Evolutionary conservation across 352 stramenopile species (phyloP).

Genomic region (Globisporangium sylvaticum): DNA sequence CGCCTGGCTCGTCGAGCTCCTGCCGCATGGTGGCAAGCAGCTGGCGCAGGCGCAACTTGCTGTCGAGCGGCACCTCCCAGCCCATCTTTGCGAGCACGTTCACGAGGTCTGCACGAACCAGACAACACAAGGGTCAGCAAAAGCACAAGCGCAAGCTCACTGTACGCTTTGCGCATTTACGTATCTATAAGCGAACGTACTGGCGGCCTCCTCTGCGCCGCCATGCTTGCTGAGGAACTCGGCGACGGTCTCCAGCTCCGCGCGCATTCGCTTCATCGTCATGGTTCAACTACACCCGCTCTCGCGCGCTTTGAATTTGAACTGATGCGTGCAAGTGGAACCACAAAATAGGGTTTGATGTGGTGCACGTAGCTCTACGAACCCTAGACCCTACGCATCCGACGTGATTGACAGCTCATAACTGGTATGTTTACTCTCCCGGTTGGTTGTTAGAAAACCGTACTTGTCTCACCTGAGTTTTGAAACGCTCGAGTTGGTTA

Average conservation of each 20-base stretch:
- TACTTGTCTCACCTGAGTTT: too few species aligned
- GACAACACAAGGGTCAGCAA: too few species aligned
- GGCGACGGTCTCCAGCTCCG: slow-evolving; percentile 39
- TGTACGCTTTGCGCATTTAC: too few species aligned
- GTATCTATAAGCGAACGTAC: too few species aligned
- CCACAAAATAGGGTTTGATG: neutral
- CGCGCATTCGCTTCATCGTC: slow-evolving; percentile 23
- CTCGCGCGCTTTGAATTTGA: neutral
- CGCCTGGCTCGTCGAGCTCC: slow-evolving; percentile 33
- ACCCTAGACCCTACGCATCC: too few species aligned
- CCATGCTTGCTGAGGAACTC: slow-evolving; percentile 51
- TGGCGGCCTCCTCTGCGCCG: slow-evolving; percentile 33
- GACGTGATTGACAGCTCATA: too few species aligned
- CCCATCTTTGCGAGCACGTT: slow-evolving; percentile 43
- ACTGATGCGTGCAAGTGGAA: neutral
- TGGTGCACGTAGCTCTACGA: too few species aligned
- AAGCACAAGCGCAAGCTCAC: too few species aligned
- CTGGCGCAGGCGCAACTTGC: slow-evolving; percentile 43
- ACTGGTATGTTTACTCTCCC: too few species aligned
- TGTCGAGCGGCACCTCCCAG: slow-evolving; percentile 36
- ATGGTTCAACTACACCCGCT: neutral
- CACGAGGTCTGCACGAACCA: slow-evolving; percentile 27
- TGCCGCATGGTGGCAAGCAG: slow-evolving; percentile 44
- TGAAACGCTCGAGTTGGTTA: too few species aligned
- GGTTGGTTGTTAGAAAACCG: too few species aligned